Evolutionary conservation across 371 early-diverging fungal genomes (phyloP).

Genomic region (Saksenaea oblongispora): DNA sequence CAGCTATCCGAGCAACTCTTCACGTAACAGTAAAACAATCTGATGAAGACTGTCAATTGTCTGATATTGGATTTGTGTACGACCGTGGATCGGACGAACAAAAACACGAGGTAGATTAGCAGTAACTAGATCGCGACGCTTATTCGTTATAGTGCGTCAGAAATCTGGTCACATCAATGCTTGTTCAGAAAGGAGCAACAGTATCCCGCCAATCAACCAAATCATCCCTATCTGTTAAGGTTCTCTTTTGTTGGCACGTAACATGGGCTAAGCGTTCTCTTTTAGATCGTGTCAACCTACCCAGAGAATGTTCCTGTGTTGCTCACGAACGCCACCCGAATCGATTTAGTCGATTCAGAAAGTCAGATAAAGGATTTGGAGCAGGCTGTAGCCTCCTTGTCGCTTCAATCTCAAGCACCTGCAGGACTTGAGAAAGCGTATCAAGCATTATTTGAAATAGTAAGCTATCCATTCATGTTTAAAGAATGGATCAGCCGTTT

Average conservation of each 20-base stretch:
- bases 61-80: slow-evolving; percentile 28
- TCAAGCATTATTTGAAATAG: slow-evolving; percentile 71
- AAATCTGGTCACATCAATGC: slow-evolving; percentile 18
- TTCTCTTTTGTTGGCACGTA: not conserved
- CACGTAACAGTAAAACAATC: slow-evolving; percentile 12
- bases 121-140: not conserved
- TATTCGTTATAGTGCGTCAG: slow-evolving; percentile 16
- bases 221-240: slow-evolving; percentile 9
- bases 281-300: slow-evolving; percentile 28
- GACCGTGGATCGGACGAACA: slow-evolving; percentile 20
- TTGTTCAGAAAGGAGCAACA: not conserved
- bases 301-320: slow-evolving; percentile 31
- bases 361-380: not conserved
- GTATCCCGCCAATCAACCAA: not conserved
- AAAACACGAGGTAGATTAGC: slow-evolving; percentile 19
- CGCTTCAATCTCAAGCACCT: slow-evolving; percentile 6
- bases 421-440: slow-evolving; percentile 49
- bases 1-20: slow-evolving; percentile 19
- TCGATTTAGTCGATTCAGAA: slow-evolving; percentile 16
- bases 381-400: not conserved
- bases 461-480: slow-evolving; percentile 79
- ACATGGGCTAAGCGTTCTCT: not conserved
- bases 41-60: slow-evolving; percentile 21
- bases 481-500: slow-evolving; percentile 63
- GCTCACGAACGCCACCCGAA: slow-evolving; percentile 23